These are phyloP conservation scores for Hymenoscyphus scutula DNA, from an alignment of 2,329 filamentous ascomycete species.

Conservation along the genomic window DNA sequence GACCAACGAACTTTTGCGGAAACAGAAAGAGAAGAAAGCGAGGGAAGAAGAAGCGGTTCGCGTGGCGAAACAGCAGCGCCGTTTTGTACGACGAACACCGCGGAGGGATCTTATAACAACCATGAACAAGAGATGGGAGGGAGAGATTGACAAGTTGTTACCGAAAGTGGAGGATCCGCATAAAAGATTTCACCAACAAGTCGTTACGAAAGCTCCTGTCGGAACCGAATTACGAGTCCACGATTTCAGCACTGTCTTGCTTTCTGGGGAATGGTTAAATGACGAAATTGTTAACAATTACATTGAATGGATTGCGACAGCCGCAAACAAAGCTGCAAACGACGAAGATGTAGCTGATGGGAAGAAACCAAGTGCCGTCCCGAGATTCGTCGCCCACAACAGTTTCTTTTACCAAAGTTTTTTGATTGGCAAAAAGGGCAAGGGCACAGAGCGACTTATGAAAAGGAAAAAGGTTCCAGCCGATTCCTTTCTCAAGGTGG, in stretches of 20 bases:
- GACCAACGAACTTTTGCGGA: background rate
- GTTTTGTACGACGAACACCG: constrained; percentile 28
- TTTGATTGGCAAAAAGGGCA: constrained; percentile 48
- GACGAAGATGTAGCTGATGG: constrained; percentile 28
- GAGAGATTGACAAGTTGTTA: constrained; percentile 36
- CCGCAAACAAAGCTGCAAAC: constrained; percentile 57
- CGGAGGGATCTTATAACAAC: constrained; percentile 26
- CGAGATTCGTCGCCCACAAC: constrained; percentile 61
- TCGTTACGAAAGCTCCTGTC: constrained; percentile 47
- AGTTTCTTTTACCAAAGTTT: constrained; percentile 62
- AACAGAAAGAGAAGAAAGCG: constrained; percentile 14
- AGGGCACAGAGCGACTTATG: constrained; percentile 52
- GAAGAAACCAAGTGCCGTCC: constrained; percentile 45
- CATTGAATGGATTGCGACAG: constrained; percentile 58
- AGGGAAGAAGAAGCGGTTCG: constrained; percentile 22
- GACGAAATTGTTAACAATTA: constrained; percentile 72
- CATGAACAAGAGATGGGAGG: constrained; percentile 41
- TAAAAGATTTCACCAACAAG: constrained; percentile 6
- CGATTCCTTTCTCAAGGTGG: constrained; percentile 61
- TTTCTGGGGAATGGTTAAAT: constrained; percentile 64
- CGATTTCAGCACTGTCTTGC: constrained; percentile 64
- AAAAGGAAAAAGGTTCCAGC: constrained; percentile 56
- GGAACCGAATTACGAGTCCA: constrained; percentile 51
- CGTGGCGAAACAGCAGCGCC: constrained; percentile 28
- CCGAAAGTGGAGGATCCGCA: constrained; percentile 31